These are phyloP conservation scores for Hypoxylon sp. DNA, from an alignment of 2,329 filamentous ascomycete species.

Conservation along the genomic window DNA sequence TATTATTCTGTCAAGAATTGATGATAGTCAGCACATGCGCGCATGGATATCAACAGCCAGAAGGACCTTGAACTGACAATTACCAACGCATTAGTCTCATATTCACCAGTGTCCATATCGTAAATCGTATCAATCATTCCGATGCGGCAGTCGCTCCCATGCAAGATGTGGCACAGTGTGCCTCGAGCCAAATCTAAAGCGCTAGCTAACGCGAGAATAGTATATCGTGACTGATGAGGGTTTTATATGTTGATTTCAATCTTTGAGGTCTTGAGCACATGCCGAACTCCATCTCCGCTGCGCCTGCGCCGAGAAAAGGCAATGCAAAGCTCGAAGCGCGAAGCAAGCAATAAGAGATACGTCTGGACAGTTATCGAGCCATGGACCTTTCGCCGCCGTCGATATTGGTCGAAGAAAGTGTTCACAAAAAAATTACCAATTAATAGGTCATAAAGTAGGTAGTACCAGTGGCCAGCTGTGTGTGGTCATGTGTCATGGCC, in stretches of 20 bases:
- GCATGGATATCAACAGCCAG: neutral
- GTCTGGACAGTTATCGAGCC: slow-evolving; percentile 25
- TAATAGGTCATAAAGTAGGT: slow-evolving; percentile 9
- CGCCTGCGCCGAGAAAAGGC: slow-evolving; percentile 26
- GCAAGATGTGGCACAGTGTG: slow-evolving; percentile 34
- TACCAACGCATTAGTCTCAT: slow-evolving; percentile 72
- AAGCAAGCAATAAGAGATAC: slow-evolving; percentile 11
- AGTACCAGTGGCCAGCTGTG: slow-evolving; percentile 5
- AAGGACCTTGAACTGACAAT: slow-evolving; percentile 60
- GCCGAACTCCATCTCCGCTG: slow-evolving; percentile 52
- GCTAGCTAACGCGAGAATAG: slow-evolving; percentile 20
- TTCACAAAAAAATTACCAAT: slow-evolving; percentile 6
- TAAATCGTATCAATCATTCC: slow-evolving; percentile 52
- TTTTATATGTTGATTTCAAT: slow-evolving; percentile 42
- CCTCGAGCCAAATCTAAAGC: slow-evolving; percentile 12
- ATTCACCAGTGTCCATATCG: slow-evolving; percentile 74
- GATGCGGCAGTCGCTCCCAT: slow-evolving; percentile 40
- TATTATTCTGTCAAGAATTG: slow-evolving; percentile 62
- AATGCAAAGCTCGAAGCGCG: slow-evolving; percentile 21
- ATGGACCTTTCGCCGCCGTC: slow-evolving; percentile 7
- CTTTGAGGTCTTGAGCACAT: slow-evolving; percentile 48
- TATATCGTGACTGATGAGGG: slow-evolving; percentile 22
- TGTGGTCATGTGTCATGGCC: slow-evolving; percentile 24
- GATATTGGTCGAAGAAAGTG: neutral
- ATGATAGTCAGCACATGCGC: slow-evolving; percentile 34